Conservation (phyloP, 2,329 filamentous ascomycete genomes). For the Ophiostoma australiae region DNA sequence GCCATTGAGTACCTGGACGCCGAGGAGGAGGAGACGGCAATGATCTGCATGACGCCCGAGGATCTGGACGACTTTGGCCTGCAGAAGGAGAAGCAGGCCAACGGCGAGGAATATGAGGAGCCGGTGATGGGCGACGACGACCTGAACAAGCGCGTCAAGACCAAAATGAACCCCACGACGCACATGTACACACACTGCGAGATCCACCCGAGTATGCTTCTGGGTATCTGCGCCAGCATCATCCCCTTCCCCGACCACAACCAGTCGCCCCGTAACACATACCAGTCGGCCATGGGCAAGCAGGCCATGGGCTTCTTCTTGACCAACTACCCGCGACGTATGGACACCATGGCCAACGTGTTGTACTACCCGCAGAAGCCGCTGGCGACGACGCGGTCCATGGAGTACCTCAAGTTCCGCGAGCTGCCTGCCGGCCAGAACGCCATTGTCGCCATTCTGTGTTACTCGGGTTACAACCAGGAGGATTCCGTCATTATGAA, state of each 20-base stretch:
- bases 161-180: slow-evolving; percentile 77
- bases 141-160: slow-evolving; percentile 81
- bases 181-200: slow-evolving; percentile 97
- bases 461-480: slow-evolving; percentile 98
- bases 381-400: slow-evolving; percentile 88
- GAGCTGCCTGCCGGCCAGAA: slow-evolving; percentile 96
- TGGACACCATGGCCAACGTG: slow-evolving; percentile 99
- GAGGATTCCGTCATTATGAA: slow-evolving; percentile 99
- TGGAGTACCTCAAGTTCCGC: slow-evolving; percentile 98
- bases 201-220: slow-evolving; percentile 98
- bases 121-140: slow-evolving; percentile 58
- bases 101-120: slow-evolving; percentile 38
- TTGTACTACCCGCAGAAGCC: slow-evolving; percentile 99
- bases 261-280: slow-evolving; percentile 96
- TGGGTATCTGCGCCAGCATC: slow-evolving; percentile 97
- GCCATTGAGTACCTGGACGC: slow-evolving; percentile 95
- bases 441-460: slow-evolving; percentile 94
- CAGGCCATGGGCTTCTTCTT: slow-evolving; percentile 99
- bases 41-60: slow-evolving; percentile 99
- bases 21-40: slow-evolving; percentile 95
- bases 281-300: slow-evolving; percentile 99
- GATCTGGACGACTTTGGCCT: slow-evolving; percentile 76
- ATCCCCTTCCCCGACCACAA: slow-evolving; percentile 99
- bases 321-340: slow-evolving; percentile 92
- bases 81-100: slow-evolving; percentile 45